Evolutionary conservation across 1,284 basidiomycete species (phyloP).

Genomic region (Cutaneotrichosporon dermatis): DNA sequence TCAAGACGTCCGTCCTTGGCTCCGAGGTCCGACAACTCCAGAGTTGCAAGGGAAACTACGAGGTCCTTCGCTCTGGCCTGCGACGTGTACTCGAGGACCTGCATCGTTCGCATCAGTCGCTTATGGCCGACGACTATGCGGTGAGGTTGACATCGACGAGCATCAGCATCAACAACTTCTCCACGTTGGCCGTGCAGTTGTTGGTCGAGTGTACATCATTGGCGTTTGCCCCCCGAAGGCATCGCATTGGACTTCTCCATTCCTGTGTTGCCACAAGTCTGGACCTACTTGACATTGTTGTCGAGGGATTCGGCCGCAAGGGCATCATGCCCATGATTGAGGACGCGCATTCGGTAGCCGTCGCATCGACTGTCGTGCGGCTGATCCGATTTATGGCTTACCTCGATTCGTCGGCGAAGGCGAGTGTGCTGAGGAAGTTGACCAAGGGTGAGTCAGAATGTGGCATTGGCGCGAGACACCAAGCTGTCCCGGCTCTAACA

Average conservation of each 20-base stretch:
- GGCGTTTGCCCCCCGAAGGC: constrained; percentile 17
- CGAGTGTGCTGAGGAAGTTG: constrained; percentile 17
- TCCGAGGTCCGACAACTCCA: constrained; percentile 20
- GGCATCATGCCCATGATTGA: constrained; percentile 28
- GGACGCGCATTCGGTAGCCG: constrained; percentile 24
- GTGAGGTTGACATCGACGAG: constrained; percentile 20
- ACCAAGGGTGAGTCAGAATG: constrained; percentile 11
- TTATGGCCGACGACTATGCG: constrained; percentile 6
- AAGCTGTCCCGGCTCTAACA: no score
- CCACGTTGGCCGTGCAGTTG: constrained; percentile 16
- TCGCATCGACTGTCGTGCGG: constrained; percentile 22
- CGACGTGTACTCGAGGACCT: constrained; percentile 20
- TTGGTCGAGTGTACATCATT: constrained; percentile 21
- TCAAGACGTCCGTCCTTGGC: constrained; percentile 20
- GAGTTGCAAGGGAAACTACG: constrained; percentile 17
- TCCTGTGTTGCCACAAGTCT: constrained; percentile 19
- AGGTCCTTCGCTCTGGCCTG: constrained; percentile 20
- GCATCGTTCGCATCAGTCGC: constrained; percentile 15
- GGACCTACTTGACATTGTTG: constrained; percentile 19
- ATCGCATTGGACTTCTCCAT: constrained; percentile 19
- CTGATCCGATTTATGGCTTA: constrained; percentile 21
- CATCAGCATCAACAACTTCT: constrained; percentile 24
- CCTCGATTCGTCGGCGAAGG: constrained; percentile 17
- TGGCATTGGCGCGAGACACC: no score
- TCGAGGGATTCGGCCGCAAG: constrained; percentile 22